Base-by-base conservation (phyloP, 176 grass and related monocot species). In the Aegilops tauschii region DNA sequence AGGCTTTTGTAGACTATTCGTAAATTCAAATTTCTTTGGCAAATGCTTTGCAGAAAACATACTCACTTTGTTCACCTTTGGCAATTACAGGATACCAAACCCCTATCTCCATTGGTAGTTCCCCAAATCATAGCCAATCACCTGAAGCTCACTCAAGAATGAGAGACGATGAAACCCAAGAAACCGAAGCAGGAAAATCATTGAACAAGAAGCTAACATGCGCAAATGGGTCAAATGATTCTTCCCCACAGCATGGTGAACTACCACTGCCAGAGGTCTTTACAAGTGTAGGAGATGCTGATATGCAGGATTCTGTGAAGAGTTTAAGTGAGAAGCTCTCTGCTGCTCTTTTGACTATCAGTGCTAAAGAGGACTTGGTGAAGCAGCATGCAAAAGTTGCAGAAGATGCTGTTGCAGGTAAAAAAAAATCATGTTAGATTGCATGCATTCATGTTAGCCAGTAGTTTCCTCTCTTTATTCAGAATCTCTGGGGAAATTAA, bases 361-460 rank as follows among this genome's bases (percentile, higher is more conserved):
- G n/a, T 83, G 89, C 89, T 82, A 99, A 97, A 90, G 97, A 99
- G 20, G 94, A 97, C 37, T 86, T 97, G 83, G 97, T 99, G 63
- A 99, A 97, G 78, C 97, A 99, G 56, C 97, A 99, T 65, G 82
- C 89, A 71, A 97, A 94, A 91, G 94, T 99, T 77, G 90, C 97
- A 65, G 97, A 99, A 92, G 97, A 99, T 88, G 97, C 97, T 80
- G 90, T 99, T 87, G 90, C 87, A 82, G 97, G 97, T 99, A 86
- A 25, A 25, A 25, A 25, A 25, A 25, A 25, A 25, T 54, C 83
- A 18, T 64, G 63, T 40, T 23, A 35, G 39, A 75, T 29, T 79
- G 14, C 23, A 54, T 18, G 49, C 62, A 34, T 83, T 82, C n/a
- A 3, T 23, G 23, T 67, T 35, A 7, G 2, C 44, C 25, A 32